These are phyloP conservation scores for Pythium vanterpoolii DNA, from an alignment of 352 stramenopile genomes.

Conservation along the genomic window DNA sequence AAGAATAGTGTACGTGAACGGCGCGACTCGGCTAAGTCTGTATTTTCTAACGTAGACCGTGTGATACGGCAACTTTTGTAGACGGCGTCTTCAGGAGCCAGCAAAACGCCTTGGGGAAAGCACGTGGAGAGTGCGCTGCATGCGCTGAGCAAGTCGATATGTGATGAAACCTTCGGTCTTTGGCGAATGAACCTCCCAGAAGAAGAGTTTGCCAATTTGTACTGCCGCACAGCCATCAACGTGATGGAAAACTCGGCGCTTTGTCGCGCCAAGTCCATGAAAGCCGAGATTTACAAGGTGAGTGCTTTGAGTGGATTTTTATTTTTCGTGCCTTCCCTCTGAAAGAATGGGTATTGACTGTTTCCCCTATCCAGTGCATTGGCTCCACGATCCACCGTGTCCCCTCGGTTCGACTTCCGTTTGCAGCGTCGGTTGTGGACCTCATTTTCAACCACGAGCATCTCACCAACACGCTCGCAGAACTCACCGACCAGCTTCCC, in stretches of 20 bases:
- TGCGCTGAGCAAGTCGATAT: constrained; percentile 59
- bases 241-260: constrained; percentile 62
- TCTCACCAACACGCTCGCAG: constrained; percentile 47
- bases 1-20: constrained; percentile 37
- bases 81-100: neutral
- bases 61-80: neutral
- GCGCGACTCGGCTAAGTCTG: neutral
- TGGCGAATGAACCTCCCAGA: constrained; percentile 82
- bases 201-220: constrained; percentile 77
- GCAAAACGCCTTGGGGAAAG: constrained; percentile 49
- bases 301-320: neutral
- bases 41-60: neutral
- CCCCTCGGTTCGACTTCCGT: constrained; percentile 63
- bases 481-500: constrained; percentile 61
- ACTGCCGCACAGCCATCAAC: constrained; percentile 67
- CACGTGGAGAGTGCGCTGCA: constrained; percentile 57
- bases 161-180: constrained; percentile 56
- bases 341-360: neutral
- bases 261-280: constrained; percentile 57
- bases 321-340: neutral
- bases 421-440: constrained; percentile 69
- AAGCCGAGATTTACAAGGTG: constrained; percentile 69
- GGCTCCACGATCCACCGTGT: constrained; percentile 55
- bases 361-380: constrained; percentile 37
- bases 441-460: constrained; percentile 75